Evolutionary conservation across 1,139 yeast species (phyloP), one percentile per base, ranked within the genome.

Genomic region (Pneumocystis sp.): DNA sequence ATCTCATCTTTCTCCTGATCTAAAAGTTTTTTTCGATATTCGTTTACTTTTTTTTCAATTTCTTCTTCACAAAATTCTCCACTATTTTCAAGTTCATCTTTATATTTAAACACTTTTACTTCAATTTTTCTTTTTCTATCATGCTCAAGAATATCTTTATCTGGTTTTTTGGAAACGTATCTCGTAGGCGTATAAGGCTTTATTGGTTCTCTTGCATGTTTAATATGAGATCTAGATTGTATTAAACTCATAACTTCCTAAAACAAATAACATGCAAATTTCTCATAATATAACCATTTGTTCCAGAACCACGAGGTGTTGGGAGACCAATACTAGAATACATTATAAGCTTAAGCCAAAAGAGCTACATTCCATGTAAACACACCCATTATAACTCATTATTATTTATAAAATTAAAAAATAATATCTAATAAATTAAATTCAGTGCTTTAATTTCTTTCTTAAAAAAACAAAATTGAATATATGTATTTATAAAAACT

Each of bases 271-370:
- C 6, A 8, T 59, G 10, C 6, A 77, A 69, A 69, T 81, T 86
- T 66, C 79, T 76, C 72, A 85, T 87, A 3, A 87, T 79, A 71
- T 81, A 80, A 0, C 95, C 95, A 60, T 86, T 85, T 0, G 93
- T 86, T 0, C 89, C 89, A 0, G 87, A 78, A 0, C 95, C 95
- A 66, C 89, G 76, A 0, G 87, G 83, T 0, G 86, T 82, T 62
- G 79, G 79, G 37, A 85, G 77, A 0, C 90, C 90, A 63, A 86
- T 80, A 25, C 88, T 86, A 73, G 84, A 85, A 72, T 83, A 84
- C 25, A 61, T 61, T 62, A 62, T 65, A 34, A 21, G 17, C 63
- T 12, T 7, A 2, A 37, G 12, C 15, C 10, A 40, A n/a, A 61
- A 21, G 3, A 61, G 12, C 31, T 1, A 25, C 3, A 25, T 12